Evolutionary conservation across 1,284 basidiomycete species (phyloP).

Genomic region (Cryptococcus sp.): DNA sequence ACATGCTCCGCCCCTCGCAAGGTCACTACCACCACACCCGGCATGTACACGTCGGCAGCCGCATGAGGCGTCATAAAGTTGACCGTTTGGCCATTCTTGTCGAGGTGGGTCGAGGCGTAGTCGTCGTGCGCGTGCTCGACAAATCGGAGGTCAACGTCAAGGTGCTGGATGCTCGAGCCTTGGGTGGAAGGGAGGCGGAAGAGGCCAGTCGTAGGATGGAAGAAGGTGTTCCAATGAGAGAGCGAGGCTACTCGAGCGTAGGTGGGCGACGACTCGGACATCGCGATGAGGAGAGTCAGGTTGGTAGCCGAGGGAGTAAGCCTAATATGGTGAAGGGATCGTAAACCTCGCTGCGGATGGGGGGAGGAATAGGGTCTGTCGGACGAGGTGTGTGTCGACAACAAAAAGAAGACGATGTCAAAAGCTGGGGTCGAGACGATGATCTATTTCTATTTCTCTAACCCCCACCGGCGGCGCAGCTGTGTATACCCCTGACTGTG

Average conservation of each 20-base stretch:
- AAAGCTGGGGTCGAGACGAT: no score
- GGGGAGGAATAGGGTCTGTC: not conserved
- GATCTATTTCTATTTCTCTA: no score
- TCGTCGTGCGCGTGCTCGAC: constrained; percentile 15
- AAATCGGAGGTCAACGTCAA: constrained; percentile 39
- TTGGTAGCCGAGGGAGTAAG: no score
- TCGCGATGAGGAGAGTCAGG: constrained; percentile 1
- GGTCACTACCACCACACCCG: constrained; percentile 23
- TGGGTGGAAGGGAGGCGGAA: constrained; percentile 22
- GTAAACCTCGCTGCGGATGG: not conserved
- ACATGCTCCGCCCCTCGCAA: constrained; percentile 32
- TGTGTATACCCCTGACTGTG: no score
- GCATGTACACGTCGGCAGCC: constrained; percentile 16
- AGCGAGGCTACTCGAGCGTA: constrained; percentile 22
- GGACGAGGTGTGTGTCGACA: no score
- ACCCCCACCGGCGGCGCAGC: no score
- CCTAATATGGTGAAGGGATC: not conserved
- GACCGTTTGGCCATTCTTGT: not conserved
- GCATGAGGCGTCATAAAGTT: not conserved
- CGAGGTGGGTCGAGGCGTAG: not conserved
- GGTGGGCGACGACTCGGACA: constrained; percentile 11
- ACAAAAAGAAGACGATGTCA: no score
- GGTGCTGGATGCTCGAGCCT: constrained; percentile 28
- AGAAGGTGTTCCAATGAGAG: constrained; percentile 28
- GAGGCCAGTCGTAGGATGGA: constrained; percentile 26